Evolutionary conservation across 2,329 filamentous ascomycete genomes (phyloP), one percentile per base, ranked within the genome.

Genomic region (Graphilbum fragrans): DNA sequence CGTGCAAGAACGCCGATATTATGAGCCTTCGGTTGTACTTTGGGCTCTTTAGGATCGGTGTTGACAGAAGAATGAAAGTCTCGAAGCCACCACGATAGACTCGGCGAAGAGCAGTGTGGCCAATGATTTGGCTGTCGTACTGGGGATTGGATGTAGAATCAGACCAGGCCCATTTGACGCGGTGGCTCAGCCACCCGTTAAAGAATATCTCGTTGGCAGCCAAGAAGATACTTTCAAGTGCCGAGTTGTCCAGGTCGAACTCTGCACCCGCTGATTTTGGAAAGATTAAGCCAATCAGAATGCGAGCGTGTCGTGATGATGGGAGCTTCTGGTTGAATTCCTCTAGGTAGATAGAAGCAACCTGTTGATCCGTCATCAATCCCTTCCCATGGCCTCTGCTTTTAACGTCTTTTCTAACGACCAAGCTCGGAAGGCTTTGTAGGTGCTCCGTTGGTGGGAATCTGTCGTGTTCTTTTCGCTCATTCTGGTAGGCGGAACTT

Each of bases 171-270:
- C 76, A 80, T 21, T 62, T 61, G 5, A 80, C 76, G 21, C 76
- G 67, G n/a, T 68, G 65, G 23, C 64, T 62, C 12, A 81, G 63
- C 7, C 62, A 64, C 21, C 72, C 69, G 41, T 63, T 60, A 56
- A 81, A 81, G 59, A 81, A 80, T 35, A 80, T 64, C 41, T 74
- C 69, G 56, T 81, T 78, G 35, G 70, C 70, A 9, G 75, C 69
- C 11, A 66, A 69, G 52, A 80, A 74, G 47, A 80, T 76, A 52
- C 66, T 68, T 37, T 66, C 62, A 2, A 80, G 62, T 4, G 72
- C 72, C 14, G 66, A 61, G 49, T 77, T 67, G 57, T 79, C 74
- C 25, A 80, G 65, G 2, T 63, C 59, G 38, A 75, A 72, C 32
- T 69, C 64, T 18, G 62, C 61, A 5, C 61, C 57, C 6, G 58